A percentile compares a stretch with the other conserved stretches of the same genome.
These are phyloP conservation scores for Rhytidhysteron rufulum DNA, from an alignment of 2,329 filamentous ascomycete species.

Conservation along the genomic window DNA sequence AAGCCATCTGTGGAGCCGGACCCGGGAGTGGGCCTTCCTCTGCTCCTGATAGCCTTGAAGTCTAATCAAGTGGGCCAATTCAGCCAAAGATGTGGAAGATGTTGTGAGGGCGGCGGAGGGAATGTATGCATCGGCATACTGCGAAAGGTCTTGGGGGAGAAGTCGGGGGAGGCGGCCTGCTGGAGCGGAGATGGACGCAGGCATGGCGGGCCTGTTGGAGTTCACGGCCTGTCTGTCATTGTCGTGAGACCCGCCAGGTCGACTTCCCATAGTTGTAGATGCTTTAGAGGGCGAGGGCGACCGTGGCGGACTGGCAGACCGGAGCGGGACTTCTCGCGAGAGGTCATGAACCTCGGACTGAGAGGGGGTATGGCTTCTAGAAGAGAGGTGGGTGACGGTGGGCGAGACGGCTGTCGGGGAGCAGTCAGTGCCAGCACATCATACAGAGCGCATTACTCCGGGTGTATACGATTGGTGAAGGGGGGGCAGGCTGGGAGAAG, in stretches of 20 bases:
- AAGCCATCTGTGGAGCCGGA: constrained; percentile 69
- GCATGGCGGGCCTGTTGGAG: constrained; percentile 27
- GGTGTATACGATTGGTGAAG: constrained; percentile 23
- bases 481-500: constrained; percentile 6
- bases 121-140: constrained; percentile 61
- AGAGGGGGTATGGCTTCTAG: constrained; percentile 55
- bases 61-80: constrained; percentile 73
- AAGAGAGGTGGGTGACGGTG: constrained; percentile 48
- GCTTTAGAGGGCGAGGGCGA: constrained; percentile 31
- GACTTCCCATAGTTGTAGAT: constrained; percentile 32
- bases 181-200: constrained; percentile 44
- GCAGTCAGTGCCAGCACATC: constrained; percentile 37
- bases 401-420: constrained; percentile 48
- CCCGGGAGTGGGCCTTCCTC: constrained; percentile 68
- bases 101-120: constrained; percentile 52
- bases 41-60: constrained; percentile 78
- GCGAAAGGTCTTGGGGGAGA: constrained; percentile 63
- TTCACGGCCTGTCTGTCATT: constrained; percentile 15
- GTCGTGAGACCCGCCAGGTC: constrained; percentile 28
- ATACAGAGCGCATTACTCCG: constrained; percentile 34
- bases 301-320: constrained; percentile 55
- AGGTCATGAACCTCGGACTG: constrained; percentile 47
- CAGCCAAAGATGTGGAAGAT: constrained; percentile 67
- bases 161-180: constrained; percentile 49
- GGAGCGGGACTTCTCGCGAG: constrained; percentile 48